These are phyloP conservation scores for Boletus rex-veris DNA, from an alignment of 768 basidiomycete genomes.

Conservation along the genomic window DNA sequence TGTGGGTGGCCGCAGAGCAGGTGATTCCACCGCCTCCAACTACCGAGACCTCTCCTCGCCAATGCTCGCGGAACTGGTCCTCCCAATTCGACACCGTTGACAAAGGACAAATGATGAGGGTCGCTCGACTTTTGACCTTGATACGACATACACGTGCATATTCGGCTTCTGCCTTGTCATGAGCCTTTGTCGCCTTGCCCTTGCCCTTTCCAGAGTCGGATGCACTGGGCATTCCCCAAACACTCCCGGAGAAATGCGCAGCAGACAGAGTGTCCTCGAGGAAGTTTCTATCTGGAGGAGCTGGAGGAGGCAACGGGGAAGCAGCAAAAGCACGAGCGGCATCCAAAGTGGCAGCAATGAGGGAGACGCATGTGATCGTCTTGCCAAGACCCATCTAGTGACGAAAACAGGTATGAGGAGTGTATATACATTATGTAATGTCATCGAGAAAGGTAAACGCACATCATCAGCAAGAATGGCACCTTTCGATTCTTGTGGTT, in stretches of 20 bases:
- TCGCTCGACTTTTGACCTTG: constrained; percentile 81
- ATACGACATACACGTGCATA: constrained; percentile 70
- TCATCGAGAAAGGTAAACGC: constrained; percentile 31
- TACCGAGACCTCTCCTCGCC: constrained; percentile 83
- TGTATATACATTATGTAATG: constrained; percentile 14
- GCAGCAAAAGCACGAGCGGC: constrained; percentile 66
- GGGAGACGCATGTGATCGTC: constrained; percentile 91
- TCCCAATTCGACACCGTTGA: constrained; percentile 99
- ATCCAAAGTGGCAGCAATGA: constrained; percentile 81
- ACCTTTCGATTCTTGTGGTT: constrained; percentile 75
- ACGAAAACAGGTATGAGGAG: neutral
- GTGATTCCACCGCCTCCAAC: constrained; percentile 67
- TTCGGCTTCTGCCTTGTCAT: constrained; percentile 70
- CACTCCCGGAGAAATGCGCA: constrained; percentile 69
- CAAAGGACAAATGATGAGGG: constrained; percentile 93
- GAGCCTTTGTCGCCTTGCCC: constrained; percentile 60
- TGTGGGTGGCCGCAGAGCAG: constrained; percentile 30
- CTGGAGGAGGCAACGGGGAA: constrained; percentile 47
- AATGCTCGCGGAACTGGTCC: constrained; percentile 96
- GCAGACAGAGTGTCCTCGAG: constrained; percentile 37
- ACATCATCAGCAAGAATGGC: constrained; percentile 97
- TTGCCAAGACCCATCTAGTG: constrained; percentile 95
- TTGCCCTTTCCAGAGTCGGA: constrained; percentile 49
- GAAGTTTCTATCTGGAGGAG: constrained; percentile 36
- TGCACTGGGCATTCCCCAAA: constrained; percentile 80